Evolutionary conservation across 2,329 filamentous ascomycete species (phyloP).

Genomic region (Fusarium heterosporum): DNA sequence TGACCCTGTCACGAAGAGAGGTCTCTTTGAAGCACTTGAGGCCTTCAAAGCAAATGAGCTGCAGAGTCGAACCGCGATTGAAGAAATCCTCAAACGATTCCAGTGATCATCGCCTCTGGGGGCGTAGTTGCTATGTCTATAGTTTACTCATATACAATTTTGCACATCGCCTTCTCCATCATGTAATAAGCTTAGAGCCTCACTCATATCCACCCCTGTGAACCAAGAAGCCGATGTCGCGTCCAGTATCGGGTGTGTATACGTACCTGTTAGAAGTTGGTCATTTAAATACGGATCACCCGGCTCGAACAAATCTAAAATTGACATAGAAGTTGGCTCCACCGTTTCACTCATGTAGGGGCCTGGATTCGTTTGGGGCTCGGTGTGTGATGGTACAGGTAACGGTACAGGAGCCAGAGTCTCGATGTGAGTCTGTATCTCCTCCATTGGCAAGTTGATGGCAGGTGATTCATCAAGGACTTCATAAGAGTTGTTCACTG

Average conservation of each 20-base stretch:
- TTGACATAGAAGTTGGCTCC: neutral
- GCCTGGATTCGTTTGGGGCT: neutral
- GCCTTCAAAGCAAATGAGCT: conserved; percentile 1
- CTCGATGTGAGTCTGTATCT: neutral
- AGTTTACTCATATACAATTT: neutral
- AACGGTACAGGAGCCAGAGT: neutral
- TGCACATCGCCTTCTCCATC: neutral
- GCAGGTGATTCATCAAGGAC: neutral
- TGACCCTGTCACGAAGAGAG: neutral
- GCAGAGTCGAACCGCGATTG: neutral
- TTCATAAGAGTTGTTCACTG: neutral
- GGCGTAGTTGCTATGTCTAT: neutral
- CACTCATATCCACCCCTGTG: neutral
- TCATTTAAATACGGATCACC: neutral
- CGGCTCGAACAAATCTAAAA: neutral
- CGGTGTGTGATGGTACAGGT: neutral
- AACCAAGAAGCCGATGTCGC: neutral
- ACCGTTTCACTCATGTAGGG: neutral
- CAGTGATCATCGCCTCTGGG: neutral
- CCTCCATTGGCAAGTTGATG: neutral
- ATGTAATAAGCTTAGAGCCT: neutral
- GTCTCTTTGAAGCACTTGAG: neutral
- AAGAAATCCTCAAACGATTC: neutral
- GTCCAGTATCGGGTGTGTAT: neutral
- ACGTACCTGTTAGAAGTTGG: neutral